These are phyloP conservation scores for Penicillium egyptiacum DNA, from an alignment of 495 filamentous ascomycete genomes.

Conservation along the genomic window DNA sequence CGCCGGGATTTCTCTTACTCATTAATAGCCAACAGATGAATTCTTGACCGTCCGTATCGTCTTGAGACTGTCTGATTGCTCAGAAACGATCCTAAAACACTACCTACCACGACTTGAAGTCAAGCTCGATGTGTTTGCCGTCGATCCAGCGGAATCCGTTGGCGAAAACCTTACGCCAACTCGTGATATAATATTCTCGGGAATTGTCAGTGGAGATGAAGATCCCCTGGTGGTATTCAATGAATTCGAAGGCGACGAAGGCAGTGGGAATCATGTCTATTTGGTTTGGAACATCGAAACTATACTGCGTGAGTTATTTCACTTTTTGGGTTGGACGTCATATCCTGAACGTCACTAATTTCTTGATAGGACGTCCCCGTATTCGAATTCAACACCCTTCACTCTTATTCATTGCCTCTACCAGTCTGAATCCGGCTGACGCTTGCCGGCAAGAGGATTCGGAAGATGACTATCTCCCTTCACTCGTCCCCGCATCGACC, in stretches of 20 bases:
- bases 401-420: constrained; percentile 73
- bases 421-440: constrained; percentile 61
- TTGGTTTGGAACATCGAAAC: constrained; percentile 79
- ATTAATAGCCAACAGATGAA: constrained; percentile 73
- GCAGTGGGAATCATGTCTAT: constrained; percentile 59
- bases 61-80: constrained; percentile 63
- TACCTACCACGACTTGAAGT: constrained; percentile 64
- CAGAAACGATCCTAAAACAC: constrained; percentile 57
- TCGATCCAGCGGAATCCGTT: constrained; percentile 54
- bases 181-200: constrained; percentile 66
- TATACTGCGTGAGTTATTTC: constrained; percentile 57
- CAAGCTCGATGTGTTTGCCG: constrained; percentile 68
- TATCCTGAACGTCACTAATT: constrained; percentile 11
- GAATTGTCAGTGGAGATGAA: constrained; percentile 55
- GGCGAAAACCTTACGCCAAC: constrained; percentile 49
- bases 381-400: constrained; percentile 76
- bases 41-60: constrained; percentile 69
- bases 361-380: constrained; percentile 59
- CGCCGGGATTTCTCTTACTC: constrained; percentile 53
- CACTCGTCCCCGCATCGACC: constrained; percentile 69
- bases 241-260: constrained; percentile 52
- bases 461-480: constrained; percentile 75
- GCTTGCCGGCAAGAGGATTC: constrained; percentile 44
- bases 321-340: constrained; percentile 12
- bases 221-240: constrained; percentile 63